phyloP scores from a whole-genome alignment of 1,284 basidiomycete genomes.

The Microbotryum violaceum region DNA sequence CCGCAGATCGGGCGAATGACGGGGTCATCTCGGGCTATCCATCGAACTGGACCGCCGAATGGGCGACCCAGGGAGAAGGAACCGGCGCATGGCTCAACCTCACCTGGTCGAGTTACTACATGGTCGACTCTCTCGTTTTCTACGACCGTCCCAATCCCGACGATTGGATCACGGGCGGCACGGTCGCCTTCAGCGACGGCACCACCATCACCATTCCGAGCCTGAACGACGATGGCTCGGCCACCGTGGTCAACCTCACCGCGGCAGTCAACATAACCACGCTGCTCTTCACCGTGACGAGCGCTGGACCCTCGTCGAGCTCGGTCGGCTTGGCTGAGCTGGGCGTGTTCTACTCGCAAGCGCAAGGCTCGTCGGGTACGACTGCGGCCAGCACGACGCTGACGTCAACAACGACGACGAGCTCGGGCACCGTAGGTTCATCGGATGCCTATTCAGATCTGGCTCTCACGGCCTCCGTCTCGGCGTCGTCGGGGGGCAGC shows the following conservation, averaged over 20 bases:
- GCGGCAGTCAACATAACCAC: not conserved
- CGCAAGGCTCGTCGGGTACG: no score
- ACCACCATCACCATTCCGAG: conserved; percentile 1
- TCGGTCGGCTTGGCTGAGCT: conserved; percentile 4
- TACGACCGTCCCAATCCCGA: conserved; percentile 10
- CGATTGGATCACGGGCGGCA: conserved; percentile 18
- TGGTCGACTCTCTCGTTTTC: conserved; percentile 4
- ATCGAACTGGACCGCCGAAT: conserved; percentile 17
- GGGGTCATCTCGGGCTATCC: conserved; percentile 23
- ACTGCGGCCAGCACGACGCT: no score
- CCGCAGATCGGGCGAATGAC: conserved; percentile 8
- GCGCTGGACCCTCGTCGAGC: not conserved
- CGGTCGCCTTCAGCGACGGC: conserved; percentile 16
- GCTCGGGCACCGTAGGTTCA: not conserved
- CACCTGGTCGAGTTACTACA: not conserved
- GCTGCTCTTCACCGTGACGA: not conserved
- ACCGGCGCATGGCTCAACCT: conserved; percentile 2
- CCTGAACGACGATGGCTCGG: conserved; percentile 11
- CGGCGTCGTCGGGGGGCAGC: conserved; percentile 7
- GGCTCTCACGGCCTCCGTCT: conserved; percentile 10
- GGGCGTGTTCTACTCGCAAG: not conserved
- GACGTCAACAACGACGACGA: no score
- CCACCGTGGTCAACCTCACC: not conserved
- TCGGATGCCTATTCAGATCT: conserved; percentile 1
- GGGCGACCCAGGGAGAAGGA: conserved; percentile 7